These are phyloP conservation scores for Fusarium liriodendri DNA, from an alignment of 2,329 filamentous ascomycete genomes.

Conservation along the genomic window DNA sequence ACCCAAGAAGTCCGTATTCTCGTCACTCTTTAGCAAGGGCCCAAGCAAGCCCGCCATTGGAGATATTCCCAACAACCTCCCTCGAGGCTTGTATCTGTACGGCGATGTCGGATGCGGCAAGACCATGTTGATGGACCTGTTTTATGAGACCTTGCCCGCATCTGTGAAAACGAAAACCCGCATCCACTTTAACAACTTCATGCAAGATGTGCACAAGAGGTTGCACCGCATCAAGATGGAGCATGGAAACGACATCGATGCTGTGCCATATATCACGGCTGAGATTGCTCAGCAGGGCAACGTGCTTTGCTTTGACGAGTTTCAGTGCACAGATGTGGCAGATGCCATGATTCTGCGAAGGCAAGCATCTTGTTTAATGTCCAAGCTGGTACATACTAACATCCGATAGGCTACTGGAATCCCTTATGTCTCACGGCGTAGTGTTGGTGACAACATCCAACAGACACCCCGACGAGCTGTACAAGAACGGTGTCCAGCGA, in stretches of 20 bases:
- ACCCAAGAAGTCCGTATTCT: slow-evolving; percentile 64
- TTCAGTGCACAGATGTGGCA: slow-evolving; percentile 97
- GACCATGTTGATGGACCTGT: slow-evolving; percentile 99
- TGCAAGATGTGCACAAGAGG: slow-evolving; percentile 95
- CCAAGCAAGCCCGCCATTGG: slow-evolving; percentile 54
- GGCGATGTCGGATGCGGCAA: slow-evolving; percentile 98
- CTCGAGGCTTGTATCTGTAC: slow-evolving; percentile 92
- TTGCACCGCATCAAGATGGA: slow-evolving; percentile 91
- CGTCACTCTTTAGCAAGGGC: slow-evolving; percentile 70
- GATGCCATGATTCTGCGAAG: slow-evolving; percentile 97
- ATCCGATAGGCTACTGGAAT: slow-evolving; percentile 76
- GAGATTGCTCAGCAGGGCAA: slow-evolving; percentile 87
- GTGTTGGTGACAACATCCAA: slow-evolving; percentile 97
- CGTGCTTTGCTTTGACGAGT: slow-evolving; percentile 97
- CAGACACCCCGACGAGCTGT: slow-evolving; percentile 94
- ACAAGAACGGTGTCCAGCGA: slow-evolving; percentile 97
- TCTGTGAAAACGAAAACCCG: slow-evolving; percentile 86
- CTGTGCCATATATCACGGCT: slow-evolving; percentile 91
- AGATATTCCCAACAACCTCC: slow-evolving; percentile 77
- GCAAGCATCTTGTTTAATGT: slow-evolving; percentile 48
- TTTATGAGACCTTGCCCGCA: slow-evolving; percentile 89
- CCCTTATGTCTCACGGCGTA: slow-evolving; percentile 95
- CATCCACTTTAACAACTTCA: slow-evolving; percentile 99
- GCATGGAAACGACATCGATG: slow-evolving; percentile 90
- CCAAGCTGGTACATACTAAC: slow-evolving; percentile 22